These are phyloP conservation scores for Ganoderma resinaceum DNA, from an alignment of 1,284 basidiomycete genomes.

Conservation along the genomic window DNA sequence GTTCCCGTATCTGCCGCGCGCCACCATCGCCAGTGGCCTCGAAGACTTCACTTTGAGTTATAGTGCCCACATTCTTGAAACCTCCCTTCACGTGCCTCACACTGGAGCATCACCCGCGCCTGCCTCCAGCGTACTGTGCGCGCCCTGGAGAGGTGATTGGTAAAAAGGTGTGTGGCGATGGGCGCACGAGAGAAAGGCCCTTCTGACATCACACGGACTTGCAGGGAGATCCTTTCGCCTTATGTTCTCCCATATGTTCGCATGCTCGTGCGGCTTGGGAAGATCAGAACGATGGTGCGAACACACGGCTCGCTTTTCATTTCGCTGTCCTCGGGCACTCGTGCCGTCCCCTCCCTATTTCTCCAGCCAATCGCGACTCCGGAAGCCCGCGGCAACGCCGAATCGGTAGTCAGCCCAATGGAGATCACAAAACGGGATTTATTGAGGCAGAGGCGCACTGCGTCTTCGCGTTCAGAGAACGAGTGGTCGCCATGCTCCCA, in stretches of 20 bases:
- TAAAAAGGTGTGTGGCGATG: slow-evolving; percentile 1
- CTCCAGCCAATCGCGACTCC: slow-evolving; percentile 16
- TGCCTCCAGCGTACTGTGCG: slow-evolving; percentile 12
- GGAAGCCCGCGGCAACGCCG: slow-evolving; percentile 22
- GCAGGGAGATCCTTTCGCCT: not conserved
- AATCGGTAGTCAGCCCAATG: slow-evolving; percentile 18
- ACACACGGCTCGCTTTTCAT: slow-evolving; percentile 27
- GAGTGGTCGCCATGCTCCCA: slow-evolving; percentile 2
- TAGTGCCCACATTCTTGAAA: slow-evolving; percentile 21
- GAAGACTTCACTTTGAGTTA: slow-evolving; percentile 31
- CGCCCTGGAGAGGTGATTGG: slow-evolving; percentile 8
- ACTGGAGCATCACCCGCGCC: slow-evolving; percentile 13
- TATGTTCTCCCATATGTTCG: slow-evolving; percentile 11
- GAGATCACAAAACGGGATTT: slow-evolving; percentile 20
- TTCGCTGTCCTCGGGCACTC: slow-evolving; percentile 30
- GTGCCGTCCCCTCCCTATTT: slow-evolving; percentile 24
- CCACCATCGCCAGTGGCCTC: slow-evolving; percentile 19
- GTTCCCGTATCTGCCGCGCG: slow-evolving; percentile 21
- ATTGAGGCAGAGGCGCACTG: slow-evolving; percentile 11
- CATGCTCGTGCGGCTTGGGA: slow-evolving; percentile 14
- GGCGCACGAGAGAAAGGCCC: slow-evolving; percentile 11
- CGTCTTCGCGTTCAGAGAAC: slow-evolving; percentile 8
- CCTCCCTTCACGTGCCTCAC: slow-evolving; percentile 17
- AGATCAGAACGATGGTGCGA: slow-evolving; percentile 30
- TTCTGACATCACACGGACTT: slow-evolving; percentile 23